Percentiles rank a stretch among this genome's conserved stretches.
These are phyloP conservation scores for Pseudogymnoascus sp. DNA, from an alignment of 2,329 filamentous ascomycete species.

Conservation along the genomic window DNA sequence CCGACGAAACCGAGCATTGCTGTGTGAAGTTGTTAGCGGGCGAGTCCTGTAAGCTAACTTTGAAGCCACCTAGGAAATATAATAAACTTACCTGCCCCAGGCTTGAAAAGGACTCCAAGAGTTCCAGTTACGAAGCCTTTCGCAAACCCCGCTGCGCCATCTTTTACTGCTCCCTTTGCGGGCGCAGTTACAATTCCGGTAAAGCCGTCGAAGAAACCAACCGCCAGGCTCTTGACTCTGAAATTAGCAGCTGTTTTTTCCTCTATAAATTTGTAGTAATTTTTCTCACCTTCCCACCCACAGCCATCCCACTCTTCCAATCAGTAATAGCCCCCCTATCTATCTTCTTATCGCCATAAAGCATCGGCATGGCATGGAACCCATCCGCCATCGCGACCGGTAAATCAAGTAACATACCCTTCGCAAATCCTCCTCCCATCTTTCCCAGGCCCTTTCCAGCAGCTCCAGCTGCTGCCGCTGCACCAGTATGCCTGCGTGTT, in stretches of 20 bases:
- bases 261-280: slow-evolving; percentile 63
- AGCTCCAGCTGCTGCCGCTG: slow-evolving; percentile 14
- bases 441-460: slow-evolving; percentile 29
- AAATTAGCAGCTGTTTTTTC: slow-evolving; percentile 52
- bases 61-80: too few species aligned
- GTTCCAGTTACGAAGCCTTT: slow-evolving; percentile 13
- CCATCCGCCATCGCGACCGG: slow-evolving; percentile 20
- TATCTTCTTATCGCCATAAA: slow-evolving; percentile 14
- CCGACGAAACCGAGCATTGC: too few species aligned
- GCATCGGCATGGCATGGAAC: slow-evolving; percentile 15
- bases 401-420: slow-evolving; percentile 27
- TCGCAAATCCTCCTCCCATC: slow-evolving; percentile 33
- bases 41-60: too few species aligned
- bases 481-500: neutral
- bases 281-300: slow-evolving; percentile 57
- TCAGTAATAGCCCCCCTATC: neutral
- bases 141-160: neutral
- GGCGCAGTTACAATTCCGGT: slow-evolving; percentile 32
- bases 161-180: too few species aligned
- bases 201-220: slow-evolving; percentile 71
- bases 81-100: slow-evolving; percentile 1
- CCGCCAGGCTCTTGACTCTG: slow-evolving; percentile 53
- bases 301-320: slow-evolving; percentile 39
- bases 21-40: too few species aligned
- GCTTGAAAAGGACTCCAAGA: slow-evolving; percentile 13